Evolutionary conservation across 1,284 basidiomycete species (phyloP).

Genomic region (Tilletiaria anomala): DNA sequence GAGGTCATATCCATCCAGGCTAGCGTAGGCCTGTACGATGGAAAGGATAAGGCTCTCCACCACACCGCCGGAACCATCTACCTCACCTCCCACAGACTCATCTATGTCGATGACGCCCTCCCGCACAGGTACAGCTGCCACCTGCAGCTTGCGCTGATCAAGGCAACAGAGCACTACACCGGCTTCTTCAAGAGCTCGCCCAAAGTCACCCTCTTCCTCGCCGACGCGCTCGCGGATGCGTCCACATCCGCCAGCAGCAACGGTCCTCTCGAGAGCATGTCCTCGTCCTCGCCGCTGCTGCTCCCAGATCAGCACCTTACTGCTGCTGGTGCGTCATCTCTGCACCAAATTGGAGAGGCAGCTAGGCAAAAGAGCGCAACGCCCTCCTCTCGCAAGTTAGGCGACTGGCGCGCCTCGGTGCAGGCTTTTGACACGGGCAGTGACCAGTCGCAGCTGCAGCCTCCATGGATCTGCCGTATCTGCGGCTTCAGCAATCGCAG

Average conservation of each 20-base stretch:
- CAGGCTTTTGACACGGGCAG: conserved; percentile 11
- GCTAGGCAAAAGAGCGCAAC: too few species aligned
- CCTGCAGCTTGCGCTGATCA: conserved; percentile 49
- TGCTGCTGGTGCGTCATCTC: too few species aligned
- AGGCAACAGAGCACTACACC: conserved; percentile 73
- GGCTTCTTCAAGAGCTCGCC: conserved; percentile 80
- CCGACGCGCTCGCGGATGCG: conserved; percentile 13
- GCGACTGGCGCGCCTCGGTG: too few species aligned
- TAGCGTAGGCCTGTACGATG: conserved; percentile 33
- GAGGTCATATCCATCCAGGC: conserved; percentile 24
- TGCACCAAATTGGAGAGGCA: too few species aligned
- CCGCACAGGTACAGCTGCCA: conserved; percentile 41
- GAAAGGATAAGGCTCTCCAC: conserved; percentile 61
- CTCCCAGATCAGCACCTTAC: too few species aligned
- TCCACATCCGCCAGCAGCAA: not conserved
- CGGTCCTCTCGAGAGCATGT: too few species aligned
- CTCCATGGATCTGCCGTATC: conserved; percentile 26
- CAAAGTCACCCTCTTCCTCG: conserved; percentile 64
- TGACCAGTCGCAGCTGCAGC: conserved; percentile 3
- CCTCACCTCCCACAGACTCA: conserved; percentile 68
- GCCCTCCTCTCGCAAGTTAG: too few species aligned
- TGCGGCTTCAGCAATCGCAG: conserved; percentile 20
- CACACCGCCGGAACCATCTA: conserved; percentile 60
- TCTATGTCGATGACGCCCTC: conserved; percentile 62
- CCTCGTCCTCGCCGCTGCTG: too few species aligned